These are phyloP conservation scores for Rhododendron ovatum DNA, from an alignment of 148 eudicot genomes.

Conservation along the genomic window DNA sequence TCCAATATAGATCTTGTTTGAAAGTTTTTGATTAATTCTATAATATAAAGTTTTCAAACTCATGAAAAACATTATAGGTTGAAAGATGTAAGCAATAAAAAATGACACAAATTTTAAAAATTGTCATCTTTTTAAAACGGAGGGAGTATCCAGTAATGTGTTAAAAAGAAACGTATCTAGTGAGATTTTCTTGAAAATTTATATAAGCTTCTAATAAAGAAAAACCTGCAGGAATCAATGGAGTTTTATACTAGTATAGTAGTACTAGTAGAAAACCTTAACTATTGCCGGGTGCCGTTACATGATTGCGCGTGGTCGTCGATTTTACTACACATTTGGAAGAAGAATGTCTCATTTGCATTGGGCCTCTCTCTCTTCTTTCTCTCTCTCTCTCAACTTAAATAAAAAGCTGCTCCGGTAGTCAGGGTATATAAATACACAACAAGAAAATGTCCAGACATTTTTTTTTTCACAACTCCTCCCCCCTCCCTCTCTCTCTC, in stretches of 20 bases:
- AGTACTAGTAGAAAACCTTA: background rate
- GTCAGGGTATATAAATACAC: slow-evolving; percentile 14
- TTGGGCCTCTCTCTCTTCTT: slow-evolving; percentile 8
- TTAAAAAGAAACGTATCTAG: background rate
- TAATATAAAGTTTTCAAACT: too few relatives aligned
- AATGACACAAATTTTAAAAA: too few relatives aligned
- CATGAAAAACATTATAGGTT: too few relatives aligned
- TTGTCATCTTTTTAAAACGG: too few relatives aligned
- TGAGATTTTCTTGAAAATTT: background rate
- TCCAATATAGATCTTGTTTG: too few relatives aligned
- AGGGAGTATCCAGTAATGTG: too few relatives aligned
- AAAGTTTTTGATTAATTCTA: too few relatives aligned
- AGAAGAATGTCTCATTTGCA: slow-evolving; percentile 12
- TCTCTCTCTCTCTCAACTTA: slow-evolving; percentile 11
- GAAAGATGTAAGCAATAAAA: too few relatives aligned
- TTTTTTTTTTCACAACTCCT: background rate
- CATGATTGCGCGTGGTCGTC: slow-evolving; percentile 11
- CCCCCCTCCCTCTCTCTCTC: background rate
- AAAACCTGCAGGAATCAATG: background rate
- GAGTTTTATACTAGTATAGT: background rate
- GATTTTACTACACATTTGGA: background rate
- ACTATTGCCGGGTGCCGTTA: background rate
- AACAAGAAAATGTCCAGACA: slow-evolving; percentile 1
- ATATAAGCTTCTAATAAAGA: background rate
- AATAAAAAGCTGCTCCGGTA: slow-evolving; percentile 15